These are phyloP conservation scores for Diaporthe eres DNA, from an alignment of 2,329 filamentous ascomycete species.

Conservation along the genomic window DNA sequence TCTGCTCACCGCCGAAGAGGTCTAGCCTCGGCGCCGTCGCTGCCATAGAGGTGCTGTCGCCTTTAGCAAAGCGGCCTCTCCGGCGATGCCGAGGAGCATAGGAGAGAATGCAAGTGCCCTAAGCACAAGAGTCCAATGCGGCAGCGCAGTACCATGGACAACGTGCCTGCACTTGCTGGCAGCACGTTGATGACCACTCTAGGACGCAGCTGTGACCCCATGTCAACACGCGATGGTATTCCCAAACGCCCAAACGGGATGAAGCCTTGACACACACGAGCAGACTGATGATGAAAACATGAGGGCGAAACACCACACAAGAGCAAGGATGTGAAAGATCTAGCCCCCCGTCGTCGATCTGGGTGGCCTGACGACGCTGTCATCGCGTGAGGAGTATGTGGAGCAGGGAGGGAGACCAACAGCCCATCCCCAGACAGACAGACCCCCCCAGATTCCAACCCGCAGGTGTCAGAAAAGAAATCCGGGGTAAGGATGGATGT, in stretches of 20 bases:
- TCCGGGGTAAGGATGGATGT: slow-evolving; percentile 21
- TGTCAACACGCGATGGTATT: not conserved
- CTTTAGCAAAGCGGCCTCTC: not conserved
- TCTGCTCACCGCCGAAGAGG: not conserved
- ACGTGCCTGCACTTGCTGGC: not conserved
- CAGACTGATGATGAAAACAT: not conserved
- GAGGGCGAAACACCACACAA: not conserved
- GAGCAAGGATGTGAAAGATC: slow-evolving; percentile 15
- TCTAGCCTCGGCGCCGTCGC: slow-evolving; percentile 2
- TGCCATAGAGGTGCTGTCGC: not conserved
- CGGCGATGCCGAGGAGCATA: not conserved
- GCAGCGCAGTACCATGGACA: not conserved
- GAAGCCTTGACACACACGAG: not conserved
- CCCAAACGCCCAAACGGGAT: not conserved
- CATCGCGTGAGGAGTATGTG: slow-evolving; percentile 22
- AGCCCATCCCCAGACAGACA: not conserved
- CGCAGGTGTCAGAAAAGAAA: slow-evolving; percentile 20
- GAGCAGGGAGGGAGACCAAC: not conserved
- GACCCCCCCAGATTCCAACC: slow-evolving; percentile 11
- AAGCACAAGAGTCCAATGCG: not conserved
- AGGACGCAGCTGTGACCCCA: not conserved
- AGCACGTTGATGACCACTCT: not conserved
- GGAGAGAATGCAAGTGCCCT: not conserved
- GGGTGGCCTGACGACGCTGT: slow-evolving; percentile 30
- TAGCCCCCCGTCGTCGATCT: slow-evolving; percentile 14